These are phyloP conservation scores for Parasitella parasitica DNA, from an alignment of 371 early-diverging fungal genomes.

Conservation along the genomic window DNA sequence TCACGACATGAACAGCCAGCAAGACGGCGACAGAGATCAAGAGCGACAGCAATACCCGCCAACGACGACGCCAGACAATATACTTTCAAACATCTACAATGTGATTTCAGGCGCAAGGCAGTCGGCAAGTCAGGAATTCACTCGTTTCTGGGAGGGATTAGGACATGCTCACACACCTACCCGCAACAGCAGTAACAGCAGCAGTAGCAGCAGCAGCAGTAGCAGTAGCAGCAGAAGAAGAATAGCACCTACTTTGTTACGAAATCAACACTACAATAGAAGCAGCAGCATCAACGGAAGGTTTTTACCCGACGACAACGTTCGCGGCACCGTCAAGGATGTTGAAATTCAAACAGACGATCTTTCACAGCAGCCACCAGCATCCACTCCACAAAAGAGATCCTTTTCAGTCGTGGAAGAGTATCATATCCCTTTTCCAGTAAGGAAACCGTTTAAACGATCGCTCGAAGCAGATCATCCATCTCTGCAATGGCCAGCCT, in stretches of 20 bases:
- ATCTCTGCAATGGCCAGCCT: no score
- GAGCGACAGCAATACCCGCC: neutral
- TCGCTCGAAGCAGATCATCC: no score
- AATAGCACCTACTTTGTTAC: neutral
- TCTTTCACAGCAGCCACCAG: neutral
- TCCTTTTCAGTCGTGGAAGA: neutral
- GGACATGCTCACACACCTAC: neutral
- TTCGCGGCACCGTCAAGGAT: neutral
- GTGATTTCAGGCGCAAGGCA: constrained; percentile 17
- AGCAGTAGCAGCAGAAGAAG: no score
- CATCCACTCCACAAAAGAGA: neutral
- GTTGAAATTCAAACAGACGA: constrained; percentile 19
- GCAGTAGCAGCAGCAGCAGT: no score
- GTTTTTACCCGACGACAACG: constrained; percentile 7
- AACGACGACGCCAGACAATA: neutral
- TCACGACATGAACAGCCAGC: no score
- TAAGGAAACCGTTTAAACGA: neutral
- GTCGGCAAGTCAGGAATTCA: constrained; percentile 23
- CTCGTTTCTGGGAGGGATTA: constrained; percentile 12
- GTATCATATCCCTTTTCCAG: neutral
- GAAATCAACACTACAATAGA: neutral
- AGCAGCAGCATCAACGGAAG: constrained; percentile 9
- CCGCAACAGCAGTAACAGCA: no score
- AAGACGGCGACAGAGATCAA: neutral
- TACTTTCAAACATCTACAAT: neutral